Conservation (phyloP, 495 filamentous ascomycete genomes). For the Tuber borchii region DNA sequence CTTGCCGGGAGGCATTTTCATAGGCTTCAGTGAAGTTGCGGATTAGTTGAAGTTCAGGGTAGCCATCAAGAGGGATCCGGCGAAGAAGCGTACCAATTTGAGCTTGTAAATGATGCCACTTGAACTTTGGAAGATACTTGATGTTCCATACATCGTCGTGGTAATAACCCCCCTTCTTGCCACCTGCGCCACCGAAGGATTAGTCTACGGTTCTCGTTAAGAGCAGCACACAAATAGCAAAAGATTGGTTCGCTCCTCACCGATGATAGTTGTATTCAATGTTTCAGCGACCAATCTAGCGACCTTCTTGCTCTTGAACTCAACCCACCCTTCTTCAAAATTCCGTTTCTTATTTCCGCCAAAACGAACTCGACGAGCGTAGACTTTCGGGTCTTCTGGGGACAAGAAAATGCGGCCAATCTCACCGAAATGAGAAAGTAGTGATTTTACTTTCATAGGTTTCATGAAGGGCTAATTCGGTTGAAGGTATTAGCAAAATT, state of each 20-base stretch:
- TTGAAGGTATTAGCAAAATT: neutral
- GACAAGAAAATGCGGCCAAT: constrained; percentile 83
- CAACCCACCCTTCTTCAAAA: constrained; percentile 91
- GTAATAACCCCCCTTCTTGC: constrained; percentile 82
- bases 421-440: constrained; percentile 69
- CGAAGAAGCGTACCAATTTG: constrained; percentile 42
- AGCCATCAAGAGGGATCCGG: constrained; percentile 60
- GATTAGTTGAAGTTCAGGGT: constrained; percentile 37
- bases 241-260: constrained; percentile 7
- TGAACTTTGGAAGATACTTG: constrained; percentile 77
- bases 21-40: constrained; percentile 21
- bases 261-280: constrained; percentile 69
- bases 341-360: constrained; percentile 84
- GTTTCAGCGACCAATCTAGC: constrained; percentile 80
- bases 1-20: constrained; percentile 76
- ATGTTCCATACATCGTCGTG: constrained; percentile 88
- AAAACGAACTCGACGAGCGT: constrained; percentile 53
- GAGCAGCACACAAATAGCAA: neutral
- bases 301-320: constrained; percentile 68
- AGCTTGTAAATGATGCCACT: constrained; percentile 62
- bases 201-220: neutral
- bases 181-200: constrained; percentile 47
- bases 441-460: constrained; percentile 67
- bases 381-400: constrained; percentile 63
- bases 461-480: constrained; percentile 72